A percentile compares a stretch with the other conserved stretches of the same genome.
Conservation (phyloP, 192 early-diverging fungal species). For the Diversispora eburnea region DNA sequence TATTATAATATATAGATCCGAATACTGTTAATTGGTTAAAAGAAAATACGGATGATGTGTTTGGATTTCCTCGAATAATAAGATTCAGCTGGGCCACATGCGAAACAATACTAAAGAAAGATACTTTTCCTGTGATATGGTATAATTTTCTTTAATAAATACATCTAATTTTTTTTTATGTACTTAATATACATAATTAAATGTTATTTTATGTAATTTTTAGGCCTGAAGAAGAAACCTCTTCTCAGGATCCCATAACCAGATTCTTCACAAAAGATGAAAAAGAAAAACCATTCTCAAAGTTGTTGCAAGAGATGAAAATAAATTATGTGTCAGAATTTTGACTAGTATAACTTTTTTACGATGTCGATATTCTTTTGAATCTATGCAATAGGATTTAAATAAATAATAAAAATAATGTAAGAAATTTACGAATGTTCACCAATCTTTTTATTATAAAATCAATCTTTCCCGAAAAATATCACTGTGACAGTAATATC, state of each 20-base stretch:
- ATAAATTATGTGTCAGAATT: neutral
- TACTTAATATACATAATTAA: neutral
- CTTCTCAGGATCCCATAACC: neutral
- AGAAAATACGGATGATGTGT: conserved; percentile 72
- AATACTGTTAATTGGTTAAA: conserved; percentile 87
- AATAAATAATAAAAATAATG: too few species aligned
- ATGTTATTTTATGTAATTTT: neutral
- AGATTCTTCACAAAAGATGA: neutral
- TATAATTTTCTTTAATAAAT: conserved; percentile 21
- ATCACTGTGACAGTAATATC: conserved; percentile 75
- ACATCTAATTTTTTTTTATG: neutral
- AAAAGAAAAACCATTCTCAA: neutral
- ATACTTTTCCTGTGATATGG: conserved; percentile 57
- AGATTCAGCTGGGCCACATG: conserved; percentile 96
- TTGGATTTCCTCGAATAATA: conserved; percentile 89
- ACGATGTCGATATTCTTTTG: too few species aligned
- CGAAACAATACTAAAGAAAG: conserved; percentile 64
- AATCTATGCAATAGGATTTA: too few species aligned
- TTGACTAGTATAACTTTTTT: neutral
- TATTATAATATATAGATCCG: conserved; percentile 59
- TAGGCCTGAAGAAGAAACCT: conserved; percentile 8
- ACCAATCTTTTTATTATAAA: neutral
- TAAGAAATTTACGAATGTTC: neutral
- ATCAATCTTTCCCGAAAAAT: conserved; percentile 9
- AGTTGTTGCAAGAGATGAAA: neutral